A percentile compares a stretch with the other conserved stretches of the same genome.
These are phyloP conservation scores for Stellera chamaejasme DNA, from an alignment of 345 rosid species.

Conservation along the genomic window DNA sequence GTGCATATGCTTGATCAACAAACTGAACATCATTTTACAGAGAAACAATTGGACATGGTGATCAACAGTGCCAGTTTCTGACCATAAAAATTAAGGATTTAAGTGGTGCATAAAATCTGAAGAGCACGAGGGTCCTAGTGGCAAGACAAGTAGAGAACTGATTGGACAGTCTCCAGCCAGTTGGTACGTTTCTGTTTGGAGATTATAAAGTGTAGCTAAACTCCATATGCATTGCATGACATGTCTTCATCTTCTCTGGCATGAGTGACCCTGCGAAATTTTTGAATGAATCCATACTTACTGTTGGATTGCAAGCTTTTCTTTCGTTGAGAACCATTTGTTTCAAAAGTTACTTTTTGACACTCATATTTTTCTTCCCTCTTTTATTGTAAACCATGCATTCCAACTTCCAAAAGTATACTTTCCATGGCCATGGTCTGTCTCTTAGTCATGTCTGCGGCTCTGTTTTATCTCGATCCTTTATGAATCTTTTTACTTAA, in stretches of 20 bases:
- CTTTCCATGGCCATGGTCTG: slow-evolving; percentile 12
- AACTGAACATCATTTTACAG: too few relatives aligned
- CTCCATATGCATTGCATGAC: neutral
- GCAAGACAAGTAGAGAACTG: neutral
- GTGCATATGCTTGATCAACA: too few relatives aligned
- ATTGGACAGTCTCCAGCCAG: slow-evolving; percentile 1
- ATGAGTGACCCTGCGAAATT: neutral
- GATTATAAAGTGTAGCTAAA: slow-evolving; percentile 1
- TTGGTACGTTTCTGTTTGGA: slow-evolving; percentile 8
- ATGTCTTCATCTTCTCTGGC: slow-evolving; percentile 8
- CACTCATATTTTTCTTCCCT: too few relatives aligned
- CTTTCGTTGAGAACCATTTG: slow-evolving; percentile 7
- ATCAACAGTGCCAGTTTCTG: too few relatives aligned
- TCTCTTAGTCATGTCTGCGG: neutral
- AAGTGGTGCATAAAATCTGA: slow-evolving; percentile 18
- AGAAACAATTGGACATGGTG: too few relatives aligned
- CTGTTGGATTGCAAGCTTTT: slow-evolving; percentile 2
- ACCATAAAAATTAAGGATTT: neutral
- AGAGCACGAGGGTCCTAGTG: slow-evolving; percentile 21
- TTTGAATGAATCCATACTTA: slow-evolving; percentile 3
- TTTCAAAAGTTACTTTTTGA: neutral
- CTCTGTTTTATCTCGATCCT: neutral
- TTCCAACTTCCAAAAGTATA: too few relatives aligned
- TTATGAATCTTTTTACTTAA: too few relatives aligned
- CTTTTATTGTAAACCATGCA: too few relatives aligned